Conservation (phyloP, 2,329 filamentous ascomycete species). For the Bisporella sp. region DNA sequence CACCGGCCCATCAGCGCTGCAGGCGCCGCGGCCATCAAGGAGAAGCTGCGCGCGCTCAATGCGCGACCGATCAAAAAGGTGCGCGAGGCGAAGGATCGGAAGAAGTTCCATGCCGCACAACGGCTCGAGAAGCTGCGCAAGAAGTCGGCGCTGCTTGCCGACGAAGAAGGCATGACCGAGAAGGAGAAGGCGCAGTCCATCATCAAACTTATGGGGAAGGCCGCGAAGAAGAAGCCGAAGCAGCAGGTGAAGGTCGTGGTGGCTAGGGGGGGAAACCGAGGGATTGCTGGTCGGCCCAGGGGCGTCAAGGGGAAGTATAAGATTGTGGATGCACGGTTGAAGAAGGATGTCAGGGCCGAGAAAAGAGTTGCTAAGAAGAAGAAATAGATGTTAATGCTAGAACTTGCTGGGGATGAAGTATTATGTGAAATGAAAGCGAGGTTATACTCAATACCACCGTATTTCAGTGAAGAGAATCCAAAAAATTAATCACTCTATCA, state of each 20-base stretch:
- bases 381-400: conserved; percentile 30
- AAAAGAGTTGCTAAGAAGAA: conserved; percentile 75
- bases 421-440: no score
- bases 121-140: conserved; percentile 90
- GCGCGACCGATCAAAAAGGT: conserved; percentile 99
- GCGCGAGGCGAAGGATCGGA: conserved; percentile 87
- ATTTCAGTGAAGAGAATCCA: no score
- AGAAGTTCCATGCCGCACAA: conserved; percentile 93
- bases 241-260: conserved; percentile 82
- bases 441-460: no score
- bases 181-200: conserved; percentile 91
- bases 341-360: conserved; percentile 88
- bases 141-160: conserved; percentile 85
- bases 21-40: conserved; percentile 84
- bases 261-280: conserved; percentile 75
- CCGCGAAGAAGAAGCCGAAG: conserved; percentile 79
- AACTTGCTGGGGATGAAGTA: no score
- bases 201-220: conserved; percentile 71
- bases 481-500: no score
- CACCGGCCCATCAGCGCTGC: conserved; percentile 89
- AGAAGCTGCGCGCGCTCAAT: conserved; percentile 87
- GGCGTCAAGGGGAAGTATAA: conserved; percentile 96
- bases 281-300: conserved; percentile 76
- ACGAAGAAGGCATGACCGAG: conserved; percentile 89
- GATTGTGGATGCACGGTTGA: conserved; percentile 91